Base-by-base conservation (phyloP, 495 filamentous ascomycete genomes). In the Pseudomonodictys pantanalensis region DNA sequence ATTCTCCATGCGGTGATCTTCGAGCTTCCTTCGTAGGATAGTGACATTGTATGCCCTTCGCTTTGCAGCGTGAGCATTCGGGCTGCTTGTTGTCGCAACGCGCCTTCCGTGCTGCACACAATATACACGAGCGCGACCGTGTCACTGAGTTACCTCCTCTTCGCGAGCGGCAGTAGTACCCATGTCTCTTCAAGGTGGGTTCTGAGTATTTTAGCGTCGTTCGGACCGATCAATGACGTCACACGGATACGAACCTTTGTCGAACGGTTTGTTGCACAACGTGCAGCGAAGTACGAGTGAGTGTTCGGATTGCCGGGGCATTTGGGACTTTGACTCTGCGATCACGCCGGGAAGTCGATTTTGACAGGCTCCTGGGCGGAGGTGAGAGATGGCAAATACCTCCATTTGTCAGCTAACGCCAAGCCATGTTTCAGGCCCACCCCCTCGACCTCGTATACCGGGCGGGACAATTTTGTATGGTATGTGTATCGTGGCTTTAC, bases 81-180 rank as follows among this genome's bases (percentile, higher is more conserved):
- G 76, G 76, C 56, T 61, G 65, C 43, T 47, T 64, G 12, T 72
- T 73, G 63, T 79, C 75, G 51, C 77, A 79, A 23, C 72, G 71
- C 17, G 63, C 63, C 67, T 79, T 79, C 15, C 55, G 56, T 66
- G 50, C 71, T 8, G 68, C 74, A 66, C 77, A 79, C 42, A 68
- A 70, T 38, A 73, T 52, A 62, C 77, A 79, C 60, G 76, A 74
- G 44, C 74, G 71, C 61, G 65, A 25, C 25, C 71, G 69, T 56
- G 52, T 54, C 28, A n/a, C n/a, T n/a, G 51, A 55, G 58, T 26
- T 65, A n/a, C 49, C 63, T 55, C 10, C 50, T 64, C 61, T 69
- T 68, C 72, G 69, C 69, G 75, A 75, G 42, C 75, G 72, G 62
- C 76, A 78, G 50, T 78, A 78, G 64, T 78, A 78, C 53, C 71